Conservation (phyloP, 208 protist genomes). For the Angomonas desouzai region DNA sequence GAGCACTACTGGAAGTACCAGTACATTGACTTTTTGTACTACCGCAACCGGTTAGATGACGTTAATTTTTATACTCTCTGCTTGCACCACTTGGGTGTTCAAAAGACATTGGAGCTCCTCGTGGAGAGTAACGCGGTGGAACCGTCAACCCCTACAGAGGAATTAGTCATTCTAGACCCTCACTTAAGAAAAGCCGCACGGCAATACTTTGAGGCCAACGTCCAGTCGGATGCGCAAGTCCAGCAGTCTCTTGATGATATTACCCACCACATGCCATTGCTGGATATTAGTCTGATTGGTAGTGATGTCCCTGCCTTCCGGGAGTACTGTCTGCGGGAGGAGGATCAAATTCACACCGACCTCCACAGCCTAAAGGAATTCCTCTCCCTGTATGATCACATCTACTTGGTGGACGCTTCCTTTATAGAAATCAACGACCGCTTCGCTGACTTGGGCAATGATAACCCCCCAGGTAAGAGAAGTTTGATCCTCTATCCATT, state of each 20-base stretch:
- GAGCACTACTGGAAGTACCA: slow-evolving; percentile 85
- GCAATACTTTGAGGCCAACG: slow-evolving; percentile 30
- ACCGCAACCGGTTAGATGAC: slow-evolving; percentile 60
- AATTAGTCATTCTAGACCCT: slow-evolving; percentile 60
- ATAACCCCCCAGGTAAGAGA: neutral
- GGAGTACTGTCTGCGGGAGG: slow-evolving; percentile 43
- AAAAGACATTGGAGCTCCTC: slow-evolving; percentile 49
- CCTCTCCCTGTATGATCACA: slow-evolving; percentile 24
- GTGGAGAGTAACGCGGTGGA: slow-evolving; percentile 19
- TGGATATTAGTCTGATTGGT: slow-evolving; percentile 71
- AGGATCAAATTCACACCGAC: slow-evolving; percentile 59
- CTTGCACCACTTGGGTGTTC: slow-evolving; percentile 42
- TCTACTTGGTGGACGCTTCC: slow-evolving; percentile 81
- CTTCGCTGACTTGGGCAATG: slow-evolving; percentile 47
- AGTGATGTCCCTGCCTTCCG: slow-evolving; percentile 59
- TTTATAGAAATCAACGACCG: slow-evolving; percentile 78
- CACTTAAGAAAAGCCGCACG: slow-evolving; percentile 35
- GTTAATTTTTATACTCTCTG: slow-evolving; percentile 52
- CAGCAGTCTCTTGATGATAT: slow-evolving; percentile 62
- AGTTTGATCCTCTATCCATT: slow-evolving; percentile 63
- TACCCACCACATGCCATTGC: slow-evolving; percentile 54
- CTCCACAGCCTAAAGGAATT: slow-evolving; percentile 28
- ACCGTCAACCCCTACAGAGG: neutral
- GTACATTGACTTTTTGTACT: slow-evolving; percentile 74
- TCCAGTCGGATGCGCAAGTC: slow-evolving; percentile 26